Percentiles rank a stretch among this genome's conserved stretches.
phyloP scores from a whole-genome alignment of 2,329 filamentous ascomycete genomes.

The Calonectria henricotiae region DNA sequence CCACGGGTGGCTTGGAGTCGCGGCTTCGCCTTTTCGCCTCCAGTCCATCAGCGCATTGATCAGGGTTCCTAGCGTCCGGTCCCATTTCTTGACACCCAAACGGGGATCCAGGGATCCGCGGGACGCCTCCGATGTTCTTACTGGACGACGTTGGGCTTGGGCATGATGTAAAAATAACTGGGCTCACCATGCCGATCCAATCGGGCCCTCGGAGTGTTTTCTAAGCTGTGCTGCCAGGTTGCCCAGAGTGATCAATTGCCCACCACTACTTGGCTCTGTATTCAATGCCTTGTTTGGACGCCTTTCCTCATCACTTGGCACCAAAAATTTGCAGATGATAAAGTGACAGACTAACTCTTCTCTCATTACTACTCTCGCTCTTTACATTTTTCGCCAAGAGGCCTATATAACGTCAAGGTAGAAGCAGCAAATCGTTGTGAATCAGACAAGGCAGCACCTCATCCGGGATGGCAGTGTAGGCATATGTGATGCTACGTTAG shows the following conservation, averaged over 20 bases:
- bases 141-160: not conserved
- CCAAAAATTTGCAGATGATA: not conserved
- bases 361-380: not conserved
- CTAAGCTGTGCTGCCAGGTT: not conserved
- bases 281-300: not conserved
- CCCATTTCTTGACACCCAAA: constrained; percentile 6
- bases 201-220: not conserved
- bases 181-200: not conserved
- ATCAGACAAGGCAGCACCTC: not conserved
- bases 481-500: not conserved
- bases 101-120: constrained; percentile 11
- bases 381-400: not conserved
- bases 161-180: constrained; percentile 16
- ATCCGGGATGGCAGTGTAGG: not conserved
- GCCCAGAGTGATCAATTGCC: not conserved
- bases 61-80: not conserved
- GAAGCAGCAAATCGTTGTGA: not conserved
- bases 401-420: not conserved
- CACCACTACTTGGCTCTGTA: not conserved
- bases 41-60: constrained; percentile 8
- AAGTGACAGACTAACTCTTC: not conserved
- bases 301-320: not conserved
- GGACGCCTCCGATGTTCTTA: constrained; percentile 3
- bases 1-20: constrained; percentile 7
- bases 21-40: constrained; percentile 4